A percentile compares a stretch with the other conserved stretches of the same genome.
Evolutionary conservation across 352 stramenopile genomes (phyloP).

Genomic region (Phytophthora rubi): DNA sequence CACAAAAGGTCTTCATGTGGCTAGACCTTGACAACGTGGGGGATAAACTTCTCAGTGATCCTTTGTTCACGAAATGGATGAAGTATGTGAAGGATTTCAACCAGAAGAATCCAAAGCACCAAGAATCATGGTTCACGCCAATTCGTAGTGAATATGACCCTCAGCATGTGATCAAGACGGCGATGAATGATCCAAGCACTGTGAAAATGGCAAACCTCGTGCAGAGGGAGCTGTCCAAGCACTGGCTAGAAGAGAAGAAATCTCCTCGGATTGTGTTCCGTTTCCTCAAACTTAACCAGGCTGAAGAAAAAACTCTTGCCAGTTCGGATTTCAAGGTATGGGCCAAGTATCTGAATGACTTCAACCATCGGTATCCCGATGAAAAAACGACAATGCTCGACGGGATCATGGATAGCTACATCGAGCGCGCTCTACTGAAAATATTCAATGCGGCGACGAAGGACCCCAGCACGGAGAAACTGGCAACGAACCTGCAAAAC

Average conservation of each 20-base stretch:
- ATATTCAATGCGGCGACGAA: not conserved
- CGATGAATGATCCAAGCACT: not conserved
- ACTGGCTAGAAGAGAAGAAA: not conserved
- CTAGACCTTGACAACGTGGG: not conserved
- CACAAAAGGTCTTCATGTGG: no score
- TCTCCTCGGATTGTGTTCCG: not conserved
- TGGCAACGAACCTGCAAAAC: not conserved
- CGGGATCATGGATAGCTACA: not conserved
- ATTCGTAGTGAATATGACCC: not conserved
- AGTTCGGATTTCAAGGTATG: not conserved
- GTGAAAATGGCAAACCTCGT: not conserved
- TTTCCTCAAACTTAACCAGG: not conserved
- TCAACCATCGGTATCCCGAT: not conserved
- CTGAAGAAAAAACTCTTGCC: not conserved
- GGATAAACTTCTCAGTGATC: not conserved
- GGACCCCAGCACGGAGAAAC: not conserved
- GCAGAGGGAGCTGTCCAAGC: not conserved
- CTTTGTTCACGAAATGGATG: not conserved
- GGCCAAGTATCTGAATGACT: not conserved
- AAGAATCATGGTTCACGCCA: not conserved
- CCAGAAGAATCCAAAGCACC: not conserved
- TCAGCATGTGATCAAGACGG: not conserved
- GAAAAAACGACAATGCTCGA: not conserved
- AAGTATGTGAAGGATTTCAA: not conserved
- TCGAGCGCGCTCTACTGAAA: not conserved